Base-by-base conservation (phyloP, 106 monocot genomes). In the Dioscorea zingiberensis region DNA sequence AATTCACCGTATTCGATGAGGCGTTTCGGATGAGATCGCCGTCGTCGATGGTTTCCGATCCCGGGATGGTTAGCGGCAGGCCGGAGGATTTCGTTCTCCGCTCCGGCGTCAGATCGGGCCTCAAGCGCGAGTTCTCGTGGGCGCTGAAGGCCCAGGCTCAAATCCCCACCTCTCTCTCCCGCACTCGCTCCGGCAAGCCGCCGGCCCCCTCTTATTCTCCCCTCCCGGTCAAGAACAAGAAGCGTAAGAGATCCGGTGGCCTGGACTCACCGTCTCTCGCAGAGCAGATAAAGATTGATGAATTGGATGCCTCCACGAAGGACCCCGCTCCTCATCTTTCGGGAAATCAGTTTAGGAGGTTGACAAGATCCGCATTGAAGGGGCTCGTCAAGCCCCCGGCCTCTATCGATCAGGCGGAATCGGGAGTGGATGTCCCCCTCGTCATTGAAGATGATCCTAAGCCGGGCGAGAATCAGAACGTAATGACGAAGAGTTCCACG, bases 181-280 rank as follows among this genome's bases (percentile, higher is more conserved):
- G 90, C 21, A 83, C 86, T 5, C 77, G 90, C n/a, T 77, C 73
- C 47, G 64, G 76, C 0, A 70, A 48, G 22, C 18, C 58, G 19
- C 44, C 70, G 13, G 7, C 71, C 25, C 12, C 67, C 21, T 18
- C 62, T 38, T 0, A 2, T 22, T 56, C 38, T 2, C 56, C 54
- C 28, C 55, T 21, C 6, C 22, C 7, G 44, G 7, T 11, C 0
- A 16, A 12, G 0, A 23, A 18, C 58, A 69, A 69, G 66, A 59
- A 10, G 28, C 29, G 45, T 1, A 64, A 30, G 59, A 53, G 60
- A 59, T 54, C 48, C 2, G 48, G 21, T 10, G 54, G 2, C 8
- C 21, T 7, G 24, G 60, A 32, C 51, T 4, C 19, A 7, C 55
- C 26, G 19, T 26, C 61, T 1, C 25, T 25, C 11, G 25, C 16